Evolutionary conservation across 1,284 basidiomycete species (phyloP).

Genomic region (Malassezia pachydermatis): DNA sequence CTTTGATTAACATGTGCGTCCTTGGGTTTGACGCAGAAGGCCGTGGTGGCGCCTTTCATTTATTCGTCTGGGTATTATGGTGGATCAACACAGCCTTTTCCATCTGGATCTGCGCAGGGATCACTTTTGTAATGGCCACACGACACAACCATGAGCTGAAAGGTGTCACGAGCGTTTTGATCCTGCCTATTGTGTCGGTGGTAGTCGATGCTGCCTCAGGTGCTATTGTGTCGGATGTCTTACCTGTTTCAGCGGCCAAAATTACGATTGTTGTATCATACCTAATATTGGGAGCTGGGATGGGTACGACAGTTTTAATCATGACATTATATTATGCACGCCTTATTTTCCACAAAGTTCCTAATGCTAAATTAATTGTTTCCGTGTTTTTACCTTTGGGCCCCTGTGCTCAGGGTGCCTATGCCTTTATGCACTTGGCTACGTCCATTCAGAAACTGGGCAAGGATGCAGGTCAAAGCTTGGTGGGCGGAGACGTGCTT

Average conservation of each 20-base stretch:
- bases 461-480: constrained; percentile 9
- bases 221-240: constrained; percentile 55
- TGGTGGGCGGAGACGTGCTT: constrained; percentile 9
- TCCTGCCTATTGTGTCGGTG: constrained; percentile 63
- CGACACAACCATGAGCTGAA: constrained; percentile 57
- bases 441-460: constrained; percentile 20
- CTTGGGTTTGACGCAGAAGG: constrained; percentile 49
- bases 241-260: constrained; percentile 52
- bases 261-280: constrained; percentile 55
- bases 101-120: constrained; percentile 57
- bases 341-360: constrained; percentile 51
- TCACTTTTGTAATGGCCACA: constrained; percentile 61
- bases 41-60: constrained; percentile 54
- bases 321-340: constrained; percentile 56
- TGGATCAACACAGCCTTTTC: constrained; percentile 61
- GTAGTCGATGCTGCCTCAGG: constrained; percentile 63
- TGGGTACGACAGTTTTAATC: constrained; percentile 53
- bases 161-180: constrained; percentile 32
- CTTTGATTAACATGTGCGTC: constrained; percentile 57
- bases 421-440: constrained; percentile 54
- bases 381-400: constrained; percentile 57
- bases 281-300: constrained; percentile 50
- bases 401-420: constrained; percentile 58
- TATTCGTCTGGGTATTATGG: constrained; percentile 61
- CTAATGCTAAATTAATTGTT: constrained; percentile 53